phyloP scores from a whole-genome alignment of 305 asterid genomes.

The Fraxinus velutina region DNA sequence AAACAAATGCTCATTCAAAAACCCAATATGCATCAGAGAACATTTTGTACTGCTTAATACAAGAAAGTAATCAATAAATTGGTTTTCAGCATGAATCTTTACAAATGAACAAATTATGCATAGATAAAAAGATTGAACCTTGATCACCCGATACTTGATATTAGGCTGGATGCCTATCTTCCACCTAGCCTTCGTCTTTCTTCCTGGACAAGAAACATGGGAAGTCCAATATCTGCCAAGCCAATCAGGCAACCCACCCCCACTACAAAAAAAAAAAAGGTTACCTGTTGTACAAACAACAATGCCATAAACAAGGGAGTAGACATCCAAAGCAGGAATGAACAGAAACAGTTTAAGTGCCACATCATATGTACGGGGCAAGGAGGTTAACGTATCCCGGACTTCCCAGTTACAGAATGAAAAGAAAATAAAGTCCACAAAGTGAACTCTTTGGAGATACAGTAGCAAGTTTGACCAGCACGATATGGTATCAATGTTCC shows the following conservation, averaged over 20 bases:
- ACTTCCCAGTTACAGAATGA: conserved; percentile 16
- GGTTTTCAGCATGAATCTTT: conserved; percentile 23
- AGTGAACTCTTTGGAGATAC: conserved; percentile 24
- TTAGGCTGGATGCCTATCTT: not conserved
- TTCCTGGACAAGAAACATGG: conserved; percentile 4
- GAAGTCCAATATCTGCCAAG: conserved; percentile 17
- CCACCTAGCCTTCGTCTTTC: conserved; percentile 9
- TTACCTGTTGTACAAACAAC: not conserved
- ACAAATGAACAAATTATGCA: conserved; percentile 22
- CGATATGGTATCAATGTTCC: conserved; percentile 37
- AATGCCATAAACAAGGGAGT: not conserved
- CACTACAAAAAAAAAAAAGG: conserved; percentile 5
- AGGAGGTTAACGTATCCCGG: not conserved
- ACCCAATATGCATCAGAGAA: conserved; percentile 19
- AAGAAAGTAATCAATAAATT: conserved; percentile 20
- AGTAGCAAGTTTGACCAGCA: conserved; percentile 16
- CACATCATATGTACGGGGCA: conserved; percentile 18
- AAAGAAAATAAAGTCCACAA: conserved; percentile 20
- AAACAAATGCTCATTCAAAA: conserved; percentile 29
- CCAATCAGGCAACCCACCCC: conserved; percentile 29
- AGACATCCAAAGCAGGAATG: not conserved
- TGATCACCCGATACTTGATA: conserved; percentile 1
- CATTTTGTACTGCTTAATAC: conserved; percentile 19
- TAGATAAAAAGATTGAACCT: conserved; percentile 16
- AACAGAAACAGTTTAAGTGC: conserved; percentile 26